Base-by-base conservation (phyloP, 345 rosid genomes). In the Barbarea vulgaris region DNA sequence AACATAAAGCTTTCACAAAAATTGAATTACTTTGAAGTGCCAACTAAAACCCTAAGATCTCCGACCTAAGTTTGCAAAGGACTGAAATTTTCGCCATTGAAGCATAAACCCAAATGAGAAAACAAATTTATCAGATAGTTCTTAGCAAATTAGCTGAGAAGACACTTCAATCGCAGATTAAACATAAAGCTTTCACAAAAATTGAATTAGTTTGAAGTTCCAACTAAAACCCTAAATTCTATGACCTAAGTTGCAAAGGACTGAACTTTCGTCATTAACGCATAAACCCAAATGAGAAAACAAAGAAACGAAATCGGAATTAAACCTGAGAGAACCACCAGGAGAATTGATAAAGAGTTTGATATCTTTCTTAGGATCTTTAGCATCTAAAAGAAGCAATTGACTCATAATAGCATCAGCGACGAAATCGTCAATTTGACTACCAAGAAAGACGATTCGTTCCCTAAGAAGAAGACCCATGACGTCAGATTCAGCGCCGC, bases 291-390 rank as follows among this genome's bases (percentile, higher is more conserved):
- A 37, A 68, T 33, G 27, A 52, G 44, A 31, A 21, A 27, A 34
- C 19, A 21, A 62, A 25, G 47, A 46, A 39, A 28, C 11, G 33
- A 37, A 46, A 36, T 27, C 8, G 30, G 22, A 17, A 36, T 5
- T 3, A 18, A 37, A 90, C 98, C 98, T 94, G 80, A 91, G 89
- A 57, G 98, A 91, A 2, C 98, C 98, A 27, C 98, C 98, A 21
- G 90, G 81, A 15, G 89, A 90, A 58, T 91, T 91, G 64, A 94
- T 71, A 73, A 94, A 90, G 79, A 94, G 96, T 57, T 90, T 88
- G 69, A 94, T 94, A 77, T 94, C 98, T 73, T 85, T 86, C 30
- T 87, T 88, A 48, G 87, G 93, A 64, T 94, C 96, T 83, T 94
- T 93, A 75, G 97, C 96, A 68, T 94, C 98, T 73, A 94, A 82